A percentile compares a stretch with the other conserved stretches of the same genome.
Conservation (phyloP, 306 rosid species). For the Vigna mungo region DNA sequence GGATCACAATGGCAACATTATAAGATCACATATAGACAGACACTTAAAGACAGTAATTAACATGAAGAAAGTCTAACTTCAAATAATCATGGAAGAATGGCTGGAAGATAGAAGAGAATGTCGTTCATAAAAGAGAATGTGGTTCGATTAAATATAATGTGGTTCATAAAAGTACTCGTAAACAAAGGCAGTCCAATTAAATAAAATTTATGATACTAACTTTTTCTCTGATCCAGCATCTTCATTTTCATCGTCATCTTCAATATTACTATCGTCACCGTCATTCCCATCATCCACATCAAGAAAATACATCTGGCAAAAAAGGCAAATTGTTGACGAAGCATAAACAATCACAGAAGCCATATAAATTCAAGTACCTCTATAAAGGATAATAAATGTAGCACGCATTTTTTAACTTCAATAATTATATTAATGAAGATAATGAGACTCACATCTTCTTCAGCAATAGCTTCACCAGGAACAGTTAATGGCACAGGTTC, state of each 20-base stretch:
- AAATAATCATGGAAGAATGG: constrained; percentile 2
- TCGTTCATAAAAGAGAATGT: background rate
- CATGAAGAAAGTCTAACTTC: background rate
- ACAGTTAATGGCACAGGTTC: constrained; percentile 88
- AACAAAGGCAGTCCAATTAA: constrained; percentile 1
- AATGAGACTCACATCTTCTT: constrained; percentile 81
- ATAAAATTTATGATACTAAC: constrained; percentile 46
- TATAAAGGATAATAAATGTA: constrained; percentile 1
- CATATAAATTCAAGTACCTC: constrained; percentile 20
- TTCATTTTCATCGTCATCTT: constrained; percentile 56
- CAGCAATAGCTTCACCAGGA: constrained; percentile 71
- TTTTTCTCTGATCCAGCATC: constrained; percentile 62
- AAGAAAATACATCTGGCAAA: constrained; percentile 75
- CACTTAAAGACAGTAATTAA: constrained; percentile 20
- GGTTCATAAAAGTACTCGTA: background rate
- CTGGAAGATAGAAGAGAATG: background rate
- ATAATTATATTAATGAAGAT: constrained; percentile 25
- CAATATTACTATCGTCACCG: constrained; percentile 60
- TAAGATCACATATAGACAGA: background rate
- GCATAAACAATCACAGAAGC: background rate
- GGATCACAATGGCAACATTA: background rate
- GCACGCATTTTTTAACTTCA: background rate
- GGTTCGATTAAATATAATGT: background rate
- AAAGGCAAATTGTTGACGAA: constrained; percentile 39
- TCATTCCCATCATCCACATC: constrained; percentile 79